Base-by-base conservation (phyloP, 257 asterid species). In the Forsythia viridissima region DNA sequence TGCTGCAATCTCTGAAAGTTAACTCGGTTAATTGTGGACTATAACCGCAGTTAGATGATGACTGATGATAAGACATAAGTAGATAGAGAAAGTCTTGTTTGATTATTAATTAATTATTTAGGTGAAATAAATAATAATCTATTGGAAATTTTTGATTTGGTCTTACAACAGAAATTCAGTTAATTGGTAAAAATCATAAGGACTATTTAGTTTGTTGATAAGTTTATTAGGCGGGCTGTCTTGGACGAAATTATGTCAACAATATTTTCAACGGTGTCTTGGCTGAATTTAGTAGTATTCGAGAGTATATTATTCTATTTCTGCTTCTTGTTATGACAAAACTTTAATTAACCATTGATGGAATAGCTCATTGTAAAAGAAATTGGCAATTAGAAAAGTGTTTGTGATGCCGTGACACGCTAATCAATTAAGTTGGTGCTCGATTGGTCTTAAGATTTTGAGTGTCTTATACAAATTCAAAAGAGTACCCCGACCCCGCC, bases 101-200 rank as follows among this genome's bases (percentile, higher is more conserved):
- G 43, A 81, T n/a, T n/a, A n/a, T n/a, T n/a, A n/a, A 79, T 82
- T 76, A 82, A 48, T 79, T 76, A 46, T 42, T 77, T 78, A 75
- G 86, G 82, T 85, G 43, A 40, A 43, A 51, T 46, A n/a, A 21
- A 36, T 4, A 24, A 21, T 69, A 12, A 6, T 38, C 8, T 66
- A 20, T 76, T 41, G 34, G 4, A 18, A 44, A 15, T 66, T 38
- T 37, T 24, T 70, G 42, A 65, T 79, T 68, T 67, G 76, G 81
- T 72, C 4, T 51, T 44, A 13, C 18, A 46, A n/a, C n/a, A n/a
- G n/a, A n/a, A n/a, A n/a, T n/a, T n/a, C n/a, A n/a, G n/a, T n/a
- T n/a, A n/a, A n/a, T n/a, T n/a, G n/a, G n/a, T 5, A 46, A 18
- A 41, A 73, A 59, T 76, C 73, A 73, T 77, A 82, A 82, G 82